A percentile compares a stretch with the other conserved stretches of the same genome.
phyloP scores from a whole-genome alignment of 805 yeast genomes.

The Hanseniaspora clermontiae region DNA sequence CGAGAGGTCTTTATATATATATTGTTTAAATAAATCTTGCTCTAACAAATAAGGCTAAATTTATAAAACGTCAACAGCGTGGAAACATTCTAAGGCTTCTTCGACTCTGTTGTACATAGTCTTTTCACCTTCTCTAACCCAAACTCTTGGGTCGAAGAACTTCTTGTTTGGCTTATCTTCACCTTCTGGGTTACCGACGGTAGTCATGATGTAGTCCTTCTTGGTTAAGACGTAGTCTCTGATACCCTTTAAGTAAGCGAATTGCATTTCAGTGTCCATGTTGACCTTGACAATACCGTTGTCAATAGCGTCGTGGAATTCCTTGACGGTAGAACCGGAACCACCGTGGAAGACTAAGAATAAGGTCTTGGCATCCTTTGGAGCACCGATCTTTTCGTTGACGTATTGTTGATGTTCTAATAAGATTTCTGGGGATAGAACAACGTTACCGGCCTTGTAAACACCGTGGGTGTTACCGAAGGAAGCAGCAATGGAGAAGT shows the following conservation, averaged over 20 bases:
- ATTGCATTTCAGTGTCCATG: constrained; percentile 98
- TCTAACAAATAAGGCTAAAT: background rate
- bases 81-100: constrained; percentile 78
- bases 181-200: constrained; percentile 99
- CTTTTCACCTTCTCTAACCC: constrained; percentile 99
- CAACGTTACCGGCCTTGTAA: constrained; percentile 97
- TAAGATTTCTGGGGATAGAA: constrained; percentile 78
- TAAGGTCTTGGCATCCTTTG: constrained; percentile 50
- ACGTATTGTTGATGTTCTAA: constrained; percentile 94
- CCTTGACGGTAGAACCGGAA: constrained; percentile 89
- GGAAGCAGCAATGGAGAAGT: constrained; percentile 98
- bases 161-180: constrained; percentile 99
- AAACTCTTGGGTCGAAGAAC: constrained; percentile 99
- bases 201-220: constrained; percentile 82
- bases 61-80: constrained; percentile 31
- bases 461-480: constrained; percentile 99
- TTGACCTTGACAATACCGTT: constrained; percentile 98
- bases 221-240: constrained; percentile 92
- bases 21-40: background rate
- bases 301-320: constrained; percentile 80
- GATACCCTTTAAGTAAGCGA: constrained; percentile 91
- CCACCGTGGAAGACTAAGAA: constrained; percentile 99
- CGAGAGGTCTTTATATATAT: background rate
- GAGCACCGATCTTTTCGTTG: constrained; percentile 45
- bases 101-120: constrained; percentile 81